Conservation (phyloP, 768 basidiomycete genomes). For the Boletus huronensis region DNA sequence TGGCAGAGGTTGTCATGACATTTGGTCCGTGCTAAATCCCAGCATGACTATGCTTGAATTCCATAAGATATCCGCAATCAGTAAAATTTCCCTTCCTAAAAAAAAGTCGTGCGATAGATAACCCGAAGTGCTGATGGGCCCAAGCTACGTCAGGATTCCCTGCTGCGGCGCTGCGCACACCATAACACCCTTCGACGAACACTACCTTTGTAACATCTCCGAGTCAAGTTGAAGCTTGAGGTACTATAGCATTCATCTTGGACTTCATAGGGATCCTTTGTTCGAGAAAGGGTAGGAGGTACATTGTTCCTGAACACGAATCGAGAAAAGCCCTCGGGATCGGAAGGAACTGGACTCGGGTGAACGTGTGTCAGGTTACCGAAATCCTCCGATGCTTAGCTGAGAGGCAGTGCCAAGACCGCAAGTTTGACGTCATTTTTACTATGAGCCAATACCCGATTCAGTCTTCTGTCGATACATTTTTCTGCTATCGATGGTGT, state of each 20-base stretch:
- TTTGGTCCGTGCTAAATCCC: too few relatives aligned
- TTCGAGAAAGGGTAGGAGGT: not conserved
- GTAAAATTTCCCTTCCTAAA: too few relatives aligned
- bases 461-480: too few relatives aligned
- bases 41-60: not conserved
- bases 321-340: too few relatives aligned
- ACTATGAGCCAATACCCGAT: too few relatives aligned
- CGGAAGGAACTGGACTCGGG: too few relatives aligned
- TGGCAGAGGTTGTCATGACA: not conserved
- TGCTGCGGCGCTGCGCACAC: not conserved
- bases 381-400: not conserved
- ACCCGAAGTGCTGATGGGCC: not conserved
- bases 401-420: not conserved
- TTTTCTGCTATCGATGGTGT: not conserved
- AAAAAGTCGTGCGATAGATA: not conserved
- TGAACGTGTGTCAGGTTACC: not conserved
- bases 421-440: too few relatives aligned
- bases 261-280: not conserved
- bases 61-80: not conserved
- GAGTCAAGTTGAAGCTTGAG: not conserved
- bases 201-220: too few relatives aligned
- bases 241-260: not conserved
- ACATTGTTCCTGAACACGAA: not conserved
- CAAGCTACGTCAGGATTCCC: not conserved
- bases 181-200: not conserved